Conservation (phyloP, 2,329 filamentous ascomycete genomes). For the Metarhizium robertsii region DNA sequence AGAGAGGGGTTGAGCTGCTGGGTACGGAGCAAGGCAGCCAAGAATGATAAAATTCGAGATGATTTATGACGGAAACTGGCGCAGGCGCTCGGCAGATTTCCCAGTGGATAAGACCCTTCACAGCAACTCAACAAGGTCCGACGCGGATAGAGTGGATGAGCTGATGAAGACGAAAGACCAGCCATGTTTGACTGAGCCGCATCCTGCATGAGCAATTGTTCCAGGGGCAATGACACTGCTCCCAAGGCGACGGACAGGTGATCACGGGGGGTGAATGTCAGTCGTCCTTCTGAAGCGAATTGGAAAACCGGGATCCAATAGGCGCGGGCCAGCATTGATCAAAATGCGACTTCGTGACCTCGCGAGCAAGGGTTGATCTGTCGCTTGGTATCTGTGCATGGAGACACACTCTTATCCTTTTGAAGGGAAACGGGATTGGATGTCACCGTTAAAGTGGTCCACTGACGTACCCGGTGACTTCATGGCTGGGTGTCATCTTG, state of each 20-base stretch:
- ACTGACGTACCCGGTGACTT: neutral
- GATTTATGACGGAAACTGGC: too few relatives aligned
- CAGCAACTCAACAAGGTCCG: neutral
- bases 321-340: neutral
- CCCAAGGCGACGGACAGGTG: too few relatives aligned
- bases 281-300: neutral
- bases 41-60: too few relatives aligned
- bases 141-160: neutral
- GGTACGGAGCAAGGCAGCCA: too few relatives aligned
- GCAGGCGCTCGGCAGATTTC: too few relatives aligned
- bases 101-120: neutral
- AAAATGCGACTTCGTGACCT: neutral
- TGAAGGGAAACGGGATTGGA: too few relatives aligned
- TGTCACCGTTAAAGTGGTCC: neutral
- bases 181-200: neutral
- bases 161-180: neutral
- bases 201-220: neutral
- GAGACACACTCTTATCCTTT: too few relatives aligned
- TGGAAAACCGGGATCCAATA: neutral
- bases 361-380: neutral
- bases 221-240: neutral
- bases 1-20: too few relatives aligned
- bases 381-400: neutral
- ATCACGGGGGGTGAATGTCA: too few relatives aligned
- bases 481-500: neutral